Base-by-base conservation (phyloP, 192 early-diverging fungal species). In the Entophlyctis luteolus region DNA sequence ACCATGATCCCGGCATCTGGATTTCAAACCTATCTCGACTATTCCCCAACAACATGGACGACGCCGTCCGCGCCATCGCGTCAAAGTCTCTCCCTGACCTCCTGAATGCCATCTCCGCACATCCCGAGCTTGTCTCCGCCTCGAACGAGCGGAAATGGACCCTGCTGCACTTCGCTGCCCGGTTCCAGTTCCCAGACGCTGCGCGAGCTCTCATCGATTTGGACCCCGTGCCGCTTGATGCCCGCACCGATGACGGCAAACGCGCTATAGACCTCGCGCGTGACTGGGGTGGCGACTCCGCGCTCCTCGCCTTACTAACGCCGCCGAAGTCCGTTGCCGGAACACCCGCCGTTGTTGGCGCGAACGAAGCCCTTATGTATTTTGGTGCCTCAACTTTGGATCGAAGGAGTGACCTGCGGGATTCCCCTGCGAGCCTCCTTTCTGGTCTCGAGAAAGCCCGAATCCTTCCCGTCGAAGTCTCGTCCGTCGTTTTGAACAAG, bases 111-210 rank as follows among this genome's bases (percentile, higher is more conserved):
- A n/a, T n/a, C 49, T 8, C 49, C 23, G 49, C 8, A 12, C 22
- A 66, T 22, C 8, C 49, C 18, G n/a, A 10, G 22, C 38, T 68
- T 59, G 10, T 34, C n/a, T 14, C 10, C 1, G 12, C 29, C 23
- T 20, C 42, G 32, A 70, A 70, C 48, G 59, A 6, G 16, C 47
- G 36, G n/a, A 29, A 35, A 10, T 70, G 68, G 68, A 37, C 68
- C 12, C 39, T 59, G n/a, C 48, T 62, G n/a, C 68, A 70, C 49
- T 70, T 70, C 28, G 68, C 59, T 23, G 37, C 25, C 6, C 54
- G 67, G 16, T 59, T 29, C 47, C 32, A 33, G 25, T 12, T 34
- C 25, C 8, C 34, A 8, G 67, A 22, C 5, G 48, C 12, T 5
- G 25, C 46, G 16, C 4, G 2, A 10, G 18, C 25, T 14, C 16